Conservation (phyloP, 169 alveolate genomes). For the Theileria annulata region DNA sequence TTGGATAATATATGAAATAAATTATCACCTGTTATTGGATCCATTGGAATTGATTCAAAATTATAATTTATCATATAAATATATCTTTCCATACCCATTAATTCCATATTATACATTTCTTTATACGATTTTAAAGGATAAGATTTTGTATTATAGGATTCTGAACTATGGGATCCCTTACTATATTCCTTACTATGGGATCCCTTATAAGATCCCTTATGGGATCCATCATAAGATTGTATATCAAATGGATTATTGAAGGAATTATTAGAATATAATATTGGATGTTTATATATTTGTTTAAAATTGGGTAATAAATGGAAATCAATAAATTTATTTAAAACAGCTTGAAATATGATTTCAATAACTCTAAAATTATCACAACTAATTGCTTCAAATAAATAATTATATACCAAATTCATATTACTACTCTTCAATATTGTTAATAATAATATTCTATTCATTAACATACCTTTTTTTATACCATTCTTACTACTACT, state of each 20-base stretch:
- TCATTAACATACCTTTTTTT: constrained; percentile 21
- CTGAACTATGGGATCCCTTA: too few species aligned
- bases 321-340: constrained; percentile 65
- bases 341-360: constrained; percentile 59
- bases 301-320: constrained; percentile 47
- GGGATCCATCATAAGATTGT: too few species aligned
- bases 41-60: constrained; percentile 52
- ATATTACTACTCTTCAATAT: constrained; percentile 65
- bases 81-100: too few species aligned
- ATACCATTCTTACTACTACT: too few species aligned
- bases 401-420: constrained; percentile 66
- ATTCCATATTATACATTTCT: too few species aligned
- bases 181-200: too few species aligned
- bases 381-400: constrained; percentile 60
- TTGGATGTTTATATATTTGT: constrained; percentile 27
- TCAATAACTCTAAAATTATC: constrained; percentile 71
- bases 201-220: too few species aligned
- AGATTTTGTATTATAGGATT: too few species aligned
- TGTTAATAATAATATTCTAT: constrained; percentile 50
- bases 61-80: constrained; percentile 47
- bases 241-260: too few species aligned
- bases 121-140: too few species aligned
- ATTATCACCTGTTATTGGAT: constrained; percentile 68
- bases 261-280: too few species aligned
- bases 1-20: constrained; percentile 69